Evolutionary conservation across 2,329 filamentous ascomycete species (phyloP), one percentile per base, ranked within the genome.

Genomic region (Clarireedia monteithiana): DNA sequence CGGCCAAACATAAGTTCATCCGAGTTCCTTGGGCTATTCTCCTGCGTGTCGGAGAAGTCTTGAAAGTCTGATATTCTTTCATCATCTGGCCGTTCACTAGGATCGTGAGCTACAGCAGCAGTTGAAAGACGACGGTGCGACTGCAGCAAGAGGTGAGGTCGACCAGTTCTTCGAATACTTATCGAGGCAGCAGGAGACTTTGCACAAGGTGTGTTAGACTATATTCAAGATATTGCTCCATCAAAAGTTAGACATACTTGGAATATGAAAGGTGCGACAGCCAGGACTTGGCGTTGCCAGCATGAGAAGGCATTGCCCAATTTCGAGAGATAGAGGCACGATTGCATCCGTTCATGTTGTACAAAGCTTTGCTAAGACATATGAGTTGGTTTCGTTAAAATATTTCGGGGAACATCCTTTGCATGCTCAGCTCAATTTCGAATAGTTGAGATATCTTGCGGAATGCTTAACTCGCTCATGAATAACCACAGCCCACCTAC

Each of bases 321-420:
- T 66, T 55, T 67, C 58, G 59, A 66, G 55, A 60, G 53, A 58
- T 55, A 60, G 53, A 61, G 54, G 60, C 62, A 55, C 62, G 62
- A 66, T 67, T 67, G 67, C 67, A 69, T 69, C 63, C 67, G 66
- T 67, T 67, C 53, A 56, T 56, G n/a, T 56, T 56, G 53, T 52
- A 56, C 14, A 48, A 48, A 36, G 46, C 23, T 23, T 48, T 7
- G 14, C 5, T n/a, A n/a, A 30, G 26, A n/a, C 46, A 15, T 45
- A 4, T 45, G 15, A 40, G 39, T 30, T 30, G 27, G 10, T 30
- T 30, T 30, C 7, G 7, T 9, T 2, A 9, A 30, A 30, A 30
- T 10, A 9, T 9, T 9, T 9, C 27, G 5, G 6, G 10, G 10
- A 30, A 30, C 27, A 30, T 30, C 7, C 6, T 7, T 3, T 30